Evolutionary conservation across 2,329 filamentous ascomycete species (phyloP).

Genomic region (Aspergillus sp.): DNA sequence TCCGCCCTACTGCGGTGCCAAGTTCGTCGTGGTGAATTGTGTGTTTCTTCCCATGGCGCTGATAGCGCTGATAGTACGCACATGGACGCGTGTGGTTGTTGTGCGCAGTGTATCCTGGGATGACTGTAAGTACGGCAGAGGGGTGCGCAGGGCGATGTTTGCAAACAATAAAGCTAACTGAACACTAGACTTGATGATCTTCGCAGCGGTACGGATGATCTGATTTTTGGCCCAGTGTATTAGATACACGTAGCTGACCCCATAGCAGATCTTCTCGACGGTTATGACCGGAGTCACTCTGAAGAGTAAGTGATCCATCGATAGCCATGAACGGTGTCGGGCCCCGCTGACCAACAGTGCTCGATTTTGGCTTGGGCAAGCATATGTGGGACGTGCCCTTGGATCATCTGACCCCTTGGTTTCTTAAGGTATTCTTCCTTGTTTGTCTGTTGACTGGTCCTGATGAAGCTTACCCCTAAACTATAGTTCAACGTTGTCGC

Average conservation of each 20-base stretch:
- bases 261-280: conserved; percentile 23
- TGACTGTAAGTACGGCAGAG: conserved; percentile 27
- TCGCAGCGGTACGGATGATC: conserved; percentile 21
- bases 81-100: conserved; percentile 30
- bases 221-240: not conserved
- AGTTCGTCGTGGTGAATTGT: conserved; percentile 30
- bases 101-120: conserved; percentile 28
- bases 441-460: no score
- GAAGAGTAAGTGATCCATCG: conserved; percentile 20
- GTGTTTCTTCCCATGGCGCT: conserved; percentile 30
- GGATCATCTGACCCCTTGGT: conserved; percentile 22
- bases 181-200: conserved; percentile 27
- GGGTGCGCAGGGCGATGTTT: not conserved
- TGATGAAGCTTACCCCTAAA: not conserved
- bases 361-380: conserved; percentile 29
- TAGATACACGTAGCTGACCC: not conserved
- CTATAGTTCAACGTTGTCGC: conserved; percentile 29
- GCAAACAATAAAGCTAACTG: not conserved
- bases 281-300: conserved; percentile 26
- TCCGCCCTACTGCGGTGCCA: conserved; percentile 23
- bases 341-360: conserved; percentile 18
- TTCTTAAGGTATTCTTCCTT: conserved; percentile 22
- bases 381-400: conserved; percentile 34
- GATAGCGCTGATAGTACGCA: conserved; percentile 21
- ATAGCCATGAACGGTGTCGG: not conserved